Percentiles rank a stretch among this genome's conserved stretches.
Conservation (phyloP, 148 eudicot species). For the Camellia lanceoleosa region DNA sequence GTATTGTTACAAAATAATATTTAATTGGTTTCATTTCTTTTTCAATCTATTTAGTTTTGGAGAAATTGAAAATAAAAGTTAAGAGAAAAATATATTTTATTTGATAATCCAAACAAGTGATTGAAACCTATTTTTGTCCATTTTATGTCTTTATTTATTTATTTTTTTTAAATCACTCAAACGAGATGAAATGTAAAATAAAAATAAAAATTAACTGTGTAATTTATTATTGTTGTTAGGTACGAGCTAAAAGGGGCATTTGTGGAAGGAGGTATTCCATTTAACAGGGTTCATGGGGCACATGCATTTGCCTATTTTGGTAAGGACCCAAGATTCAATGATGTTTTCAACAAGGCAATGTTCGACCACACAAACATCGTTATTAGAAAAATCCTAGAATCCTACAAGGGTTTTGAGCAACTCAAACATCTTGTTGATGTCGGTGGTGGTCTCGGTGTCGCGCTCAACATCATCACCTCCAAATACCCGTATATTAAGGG, state of each 20-base stretch:
- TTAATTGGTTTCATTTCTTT: too few relatives aligned
- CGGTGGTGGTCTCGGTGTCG: conserved; percentile 46
- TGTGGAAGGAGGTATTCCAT: conserved; percentile 47
- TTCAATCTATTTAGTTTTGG: too few relatives aligned
- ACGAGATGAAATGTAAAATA: too few relatives aligned
- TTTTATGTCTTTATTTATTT: too few relatives aligned
- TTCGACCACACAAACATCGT: conserved; percentile 22
- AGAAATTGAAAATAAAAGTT: too few relatives aligned
- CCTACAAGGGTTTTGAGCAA: conserved; percentile 42
- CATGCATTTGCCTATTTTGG: conserved; percentile 39
- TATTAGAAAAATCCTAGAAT: conserved; percentile 27
- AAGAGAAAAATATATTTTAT: too few relatives aligned
- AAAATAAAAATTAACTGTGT: too few relatives aligned
- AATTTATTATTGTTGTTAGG: conserved; percentile 14
- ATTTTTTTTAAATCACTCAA: too few relatives aligned
- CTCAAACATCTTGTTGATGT: conserved; percentile 40
- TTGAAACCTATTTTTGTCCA: too few relatives aligned
- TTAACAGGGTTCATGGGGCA: conserved; percentile 40
- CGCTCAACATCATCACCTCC: conserved; percentile 26
- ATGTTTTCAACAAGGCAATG: conserved; percentile 50
- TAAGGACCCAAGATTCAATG: conserved; percentile 33
- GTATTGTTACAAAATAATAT: too few relatives aligned
- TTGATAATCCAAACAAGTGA: too few relatives aligned
- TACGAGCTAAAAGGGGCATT: conserved; percentile 34
- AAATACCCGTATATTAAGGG: conserved; percentile 37